phyloP scores from a whole-genome alignment of 805 yeast species.

The Limtongia smithiae region DNA sequence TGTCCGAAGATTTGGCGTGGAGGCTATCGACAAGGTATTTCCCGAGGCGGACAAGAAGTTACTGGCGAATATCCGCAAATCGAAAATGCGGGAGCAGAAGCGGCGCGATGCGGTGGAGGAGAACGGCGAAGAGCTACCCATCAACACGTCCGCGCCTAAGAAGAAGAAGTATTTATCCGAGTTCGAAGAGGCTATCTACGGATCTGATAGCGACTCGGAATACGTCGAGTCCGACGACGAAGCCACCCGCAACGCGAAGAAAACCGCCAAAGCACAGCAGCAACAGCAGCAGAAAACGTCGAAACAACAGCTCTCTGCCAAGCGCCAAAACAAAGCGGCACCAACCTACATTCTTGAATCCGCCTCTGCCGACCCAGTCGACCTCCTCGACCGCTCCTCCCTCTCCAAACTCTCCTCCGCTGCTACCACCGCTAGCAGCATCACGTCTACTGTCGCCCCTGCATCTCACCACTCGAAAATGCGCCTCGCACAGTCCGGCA shows the following conservation, averaged over 20 bases:
- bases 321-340: slow-evolving; percentile 33
- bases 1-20: slow-evolving; percentile 86
- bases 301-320: slow-evolving; percentile 27
- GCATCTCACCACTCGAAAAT: slow-evolving; percentile 33
- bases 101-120: slow-evolving; percentile 45
- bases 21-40: slow-evolving; percentile 71
- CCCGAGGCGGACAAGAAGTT: slow-evolving; percentile 89
- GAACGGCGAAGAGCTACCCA: slow-evolving; percentile 27
- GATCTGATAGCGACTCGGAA: slow-evolving; percentile 58
- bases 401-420: slow-evolving; percentile 90
- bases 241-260: slow-evolving; percentile 20
- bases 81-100: slow-evolving; percentile 79
- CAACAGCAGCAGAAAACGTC: slow-evolving; percentile 4
- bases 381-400: slow-evolving; percentile 80
- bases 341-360: slow-evolving; percentile 60
- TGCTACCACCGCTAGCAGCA: slow-evolving; percentile 38
- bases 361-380: slow-evolving; percentile 72
- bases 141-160: slow-evolving; percentile 12
- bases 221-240: slow-evolving; percentile 48
- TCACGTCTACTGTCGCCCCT: slow-evolving; percentile 40
- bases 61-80: slow-evolving; percentile 78
- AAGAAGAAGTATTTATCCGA: slow-evolving; percentile 69
- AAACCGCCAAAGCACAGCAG: slow-evolving; percentile 24
- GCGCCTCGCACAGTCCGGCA: slow-evolving; percentile 53
- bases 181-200: slow-evolving; percentile 88